Conservation (phyloP, 306 rosid genomes). For the Castanea crenata region DNA sequence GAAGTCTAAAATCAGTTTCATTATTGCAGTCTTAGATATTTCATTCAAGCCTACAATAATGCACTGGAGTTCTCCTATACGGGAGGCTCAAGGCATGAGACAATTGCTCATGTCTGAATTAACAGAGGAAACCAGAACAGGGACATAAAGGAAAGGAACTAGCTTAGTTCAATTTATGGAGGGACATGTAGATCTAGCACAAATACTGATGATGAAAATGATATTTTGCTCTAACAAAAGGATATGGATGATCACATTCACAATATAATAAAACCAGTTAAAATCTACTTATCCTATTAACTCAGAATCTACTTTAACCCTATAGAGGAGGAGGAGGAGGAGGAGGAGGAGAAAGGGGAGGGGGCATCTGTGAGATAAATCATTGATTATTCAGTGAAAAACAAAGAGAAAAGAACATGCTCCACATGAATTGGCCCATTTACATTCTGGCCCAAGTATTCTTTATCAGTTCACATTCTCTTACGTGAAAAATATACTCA, state of each 20-base stretch:
- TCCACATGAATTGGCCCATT: not conserved
- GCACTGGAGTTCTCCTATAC: not conserved
- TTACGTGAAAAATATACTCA: conserved; percentile 33
- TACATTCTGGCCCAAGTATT: not conserved
- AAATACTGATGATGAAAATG: not conserved
- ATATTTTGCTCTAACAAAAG: not conserved
- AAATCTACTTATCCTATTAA: not conserved
- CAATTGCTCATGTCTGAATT: not conserved
- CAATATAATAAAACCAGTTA: not conserved
- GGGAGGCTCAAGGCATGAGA: not conserved
- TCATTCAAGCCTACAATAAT: not conserved
- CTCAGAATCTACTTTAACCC: not conserved
- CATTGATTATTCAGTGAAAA: not conserved
- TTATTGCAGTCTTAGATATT: not conserved
- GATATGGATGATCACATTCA: not conserved
- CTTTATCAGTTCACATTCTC: not conserved
- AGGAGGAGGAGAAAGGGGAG: not conserved
- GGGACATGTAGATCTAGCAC: not conserved
- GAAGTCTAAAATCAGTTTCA: not conserved
- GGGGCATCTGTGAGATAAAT: not conserved
- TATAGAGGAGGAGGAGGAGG: not conserved
- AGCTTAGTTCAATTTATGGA: not conserved
- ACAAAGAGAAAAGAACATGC: not conserved
- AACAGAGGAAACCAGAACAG: not conserved
- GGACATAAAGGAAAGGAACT: not conserved